Conservation (phyloP, 2,329 filamentous ascomycete genomes). For the Polytolypa hystricis region DNA sequence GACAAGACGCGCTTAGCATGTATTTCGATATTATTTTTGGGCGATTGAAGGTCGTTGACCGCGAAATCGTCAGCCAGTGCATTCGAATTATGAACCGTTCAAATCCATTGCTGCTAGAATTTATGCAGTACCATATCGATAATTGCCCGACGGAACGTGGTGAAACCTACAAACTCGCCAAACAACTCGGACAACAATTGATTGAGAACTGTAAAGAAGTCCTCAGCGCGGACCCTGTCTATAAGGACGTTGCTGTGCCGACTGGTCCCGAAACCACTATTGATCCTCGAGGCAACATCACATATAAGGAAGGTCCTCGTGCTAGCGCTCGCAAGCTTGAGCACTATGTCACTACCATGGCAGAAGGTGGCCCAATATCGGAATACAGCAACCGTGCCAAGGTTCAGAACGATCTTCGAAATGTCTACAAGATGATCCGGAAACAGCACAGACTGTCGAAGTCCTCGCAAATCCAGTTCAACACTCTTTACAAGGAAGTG, state of each 20-base stretch:
- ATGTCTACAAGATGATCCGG: slow-evolving; percentile 96
- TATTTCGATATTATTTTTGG: slow-evolving; percentile 99
- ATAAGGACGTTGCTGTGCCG: slow-evolving; percentile 89
- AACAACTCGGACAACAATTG: slow-evolving; percentile 82
- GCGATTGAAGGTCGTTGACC: slow-evolving; percentile 80
- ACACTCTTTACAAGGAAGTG: slow-evolving; percentile 86
- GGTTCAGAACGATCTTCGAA: slow-evolving; percentile 88
- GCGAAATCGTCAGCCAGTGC: slow-evolving; percentile 96
- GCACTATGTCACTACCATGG: slow-evolving; percentile 98
- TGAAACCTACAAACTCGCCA: slow-evolving; percentile 95
- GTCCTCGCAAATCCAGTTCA: slow-evolving; percentile 91
- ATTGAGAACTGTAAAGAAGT: slow-evolving; percentile 98
- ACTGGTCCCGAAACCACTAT: slow-evolving; percentile 90
- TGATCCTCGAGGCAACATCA: slow-evolving; percentile 81
- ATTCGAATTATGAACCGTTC: slow-evolving; percentile 99
- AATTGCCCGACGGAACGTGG: slow-evolving; percentile 94
- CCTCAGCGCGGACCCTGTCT: slow-evolving; percentile 69
- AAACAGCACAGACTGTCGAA: slow-evolving; percentile 97
- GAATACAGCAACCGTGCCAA: slow-evolving; percentile 98
- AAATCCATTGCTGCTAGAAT: slow-evolving; percentile 88
- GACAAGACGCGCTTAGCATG: slow-evolving; percentile 95
- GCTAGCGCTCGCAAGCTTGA: slow-evolving; percentile 90
- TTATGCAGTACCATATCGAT: slow-evolving; percentile 99
- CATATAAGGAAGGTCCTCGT: slow-evolving; percentile 78
- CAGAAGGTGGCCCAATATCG: slow-evolving; percentile 93